phyloP scores from a whole-genome alignment of 169 alveolate species.

The Eimeria nieschulzi region DNA sequence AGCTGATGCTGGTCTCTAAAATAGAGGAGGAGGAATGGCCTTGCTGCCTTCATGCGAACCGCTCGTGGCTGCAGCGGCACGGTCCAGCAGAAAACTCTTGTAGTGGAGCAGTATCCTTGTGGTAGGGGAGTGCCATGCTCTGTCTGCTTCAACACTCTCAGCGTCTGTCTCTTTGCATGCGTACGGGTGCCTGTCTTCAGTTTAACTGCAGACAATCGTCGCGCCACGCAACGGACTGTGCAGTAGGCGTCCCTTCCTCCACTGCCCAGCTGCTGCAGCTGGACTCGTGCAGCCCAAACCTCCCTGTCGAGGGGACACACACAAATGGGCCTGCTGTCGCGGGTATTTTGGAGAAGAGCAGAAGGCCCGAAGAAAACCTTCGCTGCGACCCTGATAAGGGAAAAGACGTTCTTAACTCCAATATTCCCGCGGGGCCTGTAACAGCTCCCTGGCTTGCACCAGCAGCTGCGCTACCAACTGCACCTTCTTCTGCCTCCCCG shows the following conservation, averaged over 20 bases:
- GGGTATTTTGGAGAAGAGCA: too few species aligned
- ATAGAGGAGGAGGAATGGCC: background rate
- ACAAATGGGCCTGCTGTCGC: too few species aligned
- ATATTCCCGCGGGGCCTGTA: too few species aligned
- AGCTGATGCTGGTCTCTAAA: background rate
- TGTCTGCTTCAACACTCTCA: background rate
- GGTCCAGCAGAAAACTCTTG: background rate
- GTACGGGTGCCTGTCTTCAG: background rate
- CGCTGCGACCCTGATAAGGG: too few species aligned
- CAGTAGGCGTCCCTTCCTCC: constrained; percentile 5
- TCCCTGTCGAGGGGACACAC: background rate
- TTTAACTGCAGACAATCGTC: background rate
- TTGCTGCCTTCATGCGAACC: background rate
- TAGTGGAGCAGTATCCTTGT: background rate
- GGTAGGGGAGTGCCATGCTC: background rate
- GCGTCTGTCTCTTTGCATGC: background rate
- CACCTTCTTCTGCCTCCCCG: constrained; percentile 8
- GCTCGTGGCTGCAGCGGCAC: constrained; percentile 3
- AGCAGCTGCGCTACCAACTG: background rate
- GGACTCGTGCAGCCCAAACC: constrained; percentile 30
- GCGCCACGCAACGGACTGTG: background rate
- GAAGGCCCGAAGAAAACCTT: too few species aligned
- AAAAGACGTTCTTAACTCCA: too few species aligned
- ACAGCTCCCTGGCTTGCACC: constrained; percentile 2
- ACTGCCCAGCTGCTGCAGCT: constrained; percentile 65